Evolutionary conservation across 1,284 basidiomycete genomes (phyloP), one percentile per base, ranked within the genome.

Genomic region (Sanguinoderma infundibulare): DNA sequence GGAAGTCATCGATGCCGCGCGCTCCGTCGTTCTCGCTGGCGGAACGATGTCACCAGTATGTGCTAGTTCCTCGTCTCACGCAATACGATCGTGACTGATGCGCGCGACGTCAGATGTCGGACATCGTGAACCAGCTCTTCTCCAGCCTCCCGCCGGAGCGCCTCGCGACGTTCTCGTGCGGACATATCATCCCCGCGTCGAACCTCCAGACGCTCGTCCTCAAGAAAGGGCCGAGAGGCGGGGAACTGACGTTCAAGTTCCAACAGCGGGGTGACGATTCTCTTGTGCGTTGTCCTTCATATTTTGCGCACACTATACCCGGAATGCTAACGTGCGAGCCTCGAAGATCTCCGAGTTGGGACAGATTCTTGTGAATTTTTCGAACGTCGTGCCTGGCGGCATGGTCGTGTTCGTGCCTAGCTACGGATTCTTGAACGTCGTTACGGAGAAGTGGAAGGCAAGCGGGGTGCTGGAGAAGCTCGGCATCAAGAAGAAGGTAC

Each of bases 41-140:
- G 97, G 97, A 2, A 99, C 97, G 0, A 98, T 99, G 97, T 95
- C 95, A 40, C 97, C 97, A 8, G 94, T 96, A 69, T 60, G 80
- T 32, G 67, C 14, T 7, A 7, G 6, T 3, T 10, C 22, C 26
- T 26, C 42, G 2, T 1, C 6, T 12, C 22, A 42, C 20, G 5
- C 22, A n/a, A n/a, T 24, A 2, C 46, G 6, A 20, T 32, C 47
- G 9, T 35, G 53, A 42, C 47, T 35, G 47, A 51, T 53, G 24
- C 24, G 4, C 15, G 9, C 17, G 0, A 1, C n/a, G n/a, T 15
- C 38, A 97, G 95, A 90, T 98, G 50, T 89, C 91, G n/a, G 96
- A 98, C 74, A 87, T 98, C 26, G 80, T 87, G 30, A 82, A 83
- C 57, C 96, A 98, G 70, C 80, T 99, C 3, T 95, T 99, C 69